Evolutionary conservation across 805 yeast genomes (phyloP), one percentile per base, ranked within the genome.

Genomic region (Starmerella asiatica): DNA sequence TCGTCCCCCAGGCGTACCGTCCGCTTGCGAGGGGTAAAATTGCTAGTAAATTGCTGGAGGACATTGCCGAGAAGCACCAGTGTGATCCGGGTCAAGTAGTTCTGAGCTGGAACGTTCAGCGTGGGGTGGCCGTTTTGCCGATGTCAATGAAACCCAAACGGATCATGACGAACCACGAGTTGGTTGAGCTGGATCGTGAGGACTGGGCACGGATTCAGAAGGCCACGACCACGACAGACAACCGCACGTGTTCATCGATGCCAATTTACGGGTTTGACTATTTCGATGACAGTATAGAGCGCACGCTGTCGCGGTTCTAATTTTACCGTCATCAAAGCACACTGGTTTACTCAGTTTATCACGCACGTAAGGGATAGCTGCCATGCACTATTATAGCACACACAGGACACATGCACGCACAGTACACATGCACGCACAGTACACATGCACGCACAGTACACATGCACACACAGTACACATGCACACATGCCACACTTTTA

Each of bases 131-230:
- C 8, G 75, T 70, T 2, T 59, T 81, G 34, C 84, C 91, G 33
- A 73, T 86, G 61, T 76, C 93, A 0, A 65, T 75, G 14, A 81
- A 79, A 37, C 63, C 70, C n/a, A 68, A 67, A 19, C 72, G 93
- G 56, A 70, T 82, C 37, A 55, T 57, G 21, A 49, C 60, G 17
- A 66, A 67, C 52, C 53, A 63, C 30, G 58, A 61, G 44, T 60
- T 62, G 28, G 46, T 61, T 32, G 59, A 64, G 15, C 58, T 73
- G 29, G 53, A 64, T 23, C 49, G 52, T 16, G 68, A 63, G 35
- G 76, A 72, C 34, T 39, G 70, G 37, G 53, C 56, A n/a, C 47
- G 36, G 40, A 42, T 59, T 17, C 50, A 49, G 39, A 37, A 46
- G 20, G 45, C 58, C 5, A 62, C 58, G 47, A 45, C 47, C 43